Evolutionary conservation across 2,329 filamentous ascomycete species (phyloP), one percentile per base, ranked within the genome.

Genomic region (Cladobotryum mycophilum): DNA sequence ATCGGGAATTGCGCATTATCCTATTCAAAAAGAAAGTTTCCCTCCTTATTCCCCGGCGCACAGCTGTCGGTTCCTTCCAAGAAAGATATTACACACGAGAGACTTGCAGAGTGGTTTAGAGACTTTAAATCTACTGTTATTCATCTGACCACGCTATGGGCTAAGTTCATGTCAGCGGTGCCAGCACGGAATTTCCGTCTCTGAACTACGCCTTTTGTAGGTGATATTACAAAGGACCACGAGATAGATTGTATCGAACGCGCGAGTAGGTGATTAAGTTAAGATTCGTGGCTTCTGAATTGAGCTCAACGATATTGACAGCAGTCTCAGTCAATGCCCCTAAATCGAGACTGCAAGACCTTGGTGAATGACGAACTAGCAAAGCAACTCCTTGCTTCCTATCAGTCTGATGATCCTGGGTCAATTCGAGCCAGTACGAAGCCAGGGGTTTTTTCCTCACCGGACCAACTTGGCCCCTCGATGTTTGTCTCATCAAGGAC

Each of bases 201-300:
- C 75, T 97, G n/a, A 77, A 85, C 52, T 76, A 82, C 51, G 89
- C 85, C 15, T 92, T 97, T 92, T 55, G 92, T 97, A 1, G 93
- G 93, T 33, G 92, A 97, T 63, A 76, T 96, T 34, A 87, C 69
- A 80, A 86, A 58, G 91, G 90, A 0, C 88, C 89, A 0, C 78
- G 89, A 55, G 93, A 97, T 70, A 79, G 91, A 34, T 70, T 97
- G 47, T 97, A 99, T 69, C 74, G 88, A 17, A 93, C 85, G 37
- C 93, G 92, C 22, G 93, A 52, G 84, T 83, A 20, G 92, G 97
- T 63, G 80, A 86, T 58, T 92, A 97, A 65, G 88, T 96, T 72
- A 99, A 97, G 75, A 92, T 97, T 57, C 86, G 93, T 53, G 92
- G 92, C 1, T 97, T 96, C 76, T 80, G 92, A 54, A 95, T 99